Conservation (phyloP, 805 yeast genomes). For the Candida glaebosa region DNA sequence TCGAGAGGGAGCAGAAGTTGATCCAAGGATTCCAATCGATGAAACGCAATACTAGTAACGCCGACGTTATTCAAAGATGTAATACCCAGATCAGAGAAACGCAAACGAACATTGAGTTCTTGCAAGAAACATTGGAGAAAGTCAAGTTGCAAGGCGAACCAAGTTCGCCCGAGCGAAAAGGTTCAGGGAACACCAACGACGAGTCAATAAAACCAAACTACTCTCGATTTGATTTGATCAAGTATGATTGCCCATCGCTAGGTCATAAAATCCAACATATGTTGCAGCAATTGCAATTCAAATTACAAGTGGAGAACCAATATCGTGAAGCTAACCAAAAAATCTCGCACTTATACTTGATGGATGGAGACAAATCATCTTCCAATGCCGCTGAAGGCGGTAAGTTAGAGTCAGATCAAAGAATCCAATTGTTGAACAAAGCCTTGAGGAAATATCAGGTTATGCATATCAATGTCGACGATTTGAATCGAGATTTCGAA, state of each 20-base stretch:
- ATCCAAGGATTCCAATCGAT: constrained; percentile 83
- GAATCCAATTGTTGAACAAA: constrained; percentile 78
- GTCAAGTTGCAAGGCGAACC: constrained; percentile 36
- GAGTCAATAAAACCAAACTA: constrained; percentile 40
- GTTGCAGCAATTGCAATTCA: constrained; percentile 93
- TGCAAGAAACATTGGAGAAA: constrained; percentile 71
- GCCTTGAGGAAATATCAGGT: constrained; percentile 86
- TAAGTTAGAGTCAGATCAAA: constrained; percentile 75
- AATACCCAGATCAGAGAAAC: constrained; percentile 89
- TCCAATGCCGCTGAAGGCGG: constrained; percentile 90
- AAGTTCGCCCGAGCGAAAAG: neutral
- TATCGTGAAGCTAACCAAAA: constrained; percentile 91
- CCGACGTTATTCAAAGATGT: constrained; percentile 84
- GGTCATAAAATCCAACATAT: constrained; percentile 94
- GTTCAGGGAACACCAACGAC: constrained; percentile 2
- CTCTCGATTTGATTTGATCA: constrained; percentile 75
- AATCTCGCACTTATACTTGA: constrained; percentile 75
- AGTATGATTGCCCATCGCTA: constrained; percentile 89
- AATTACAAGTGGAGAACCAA: constrained; percentile 90
- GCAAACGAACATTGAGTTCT: constrained; percentile 83
- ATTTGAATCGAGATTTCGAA: constrained; percentile 62
- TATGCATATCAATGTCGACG: constrained; percentile 73
- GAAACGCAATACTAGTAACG: constrained; percentile 73
- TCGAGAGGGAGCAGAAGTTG: constrained; percentile 83
- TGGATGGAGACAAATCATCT: constrained; percentile 86